Conservation (phyloP, 192 early-diverging fungal genomes). For the Chytriomyces confervae region DNA sequence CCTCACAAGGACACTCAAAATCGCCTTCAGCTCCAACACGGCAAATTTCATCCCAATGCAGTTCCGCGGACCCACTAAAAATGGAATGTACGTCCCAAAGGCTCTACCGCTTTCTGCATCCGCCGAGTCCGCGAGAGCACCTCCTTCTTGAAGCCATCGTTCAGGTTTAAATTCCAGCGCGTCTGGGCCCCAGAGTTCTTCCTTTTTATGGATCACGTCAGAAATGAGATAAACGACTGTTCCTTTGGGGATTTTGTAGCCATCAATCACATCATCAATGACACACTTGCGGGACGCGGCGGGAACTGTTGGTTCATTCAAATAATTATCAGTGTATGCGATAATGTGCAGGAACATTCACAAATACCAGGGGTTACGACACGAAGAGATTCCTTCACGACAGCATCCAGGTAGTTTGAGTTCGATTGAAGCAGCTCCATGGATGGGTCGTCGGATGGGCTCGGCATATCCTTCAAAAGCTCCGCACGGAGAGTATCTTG, state of each 20-base stretch:
- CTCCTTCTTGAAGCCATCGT: conserved; percentile 20
- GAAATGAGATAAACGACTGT: conserved; percentile 6
- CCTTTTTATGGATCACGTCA: neutral
- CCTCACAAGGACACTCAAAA: conserved; percentile 7
- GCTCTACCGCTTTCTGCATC: neutral
- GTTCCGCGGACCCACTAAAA: conserved; percentile 16
- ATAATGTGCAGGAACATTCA: neutral
- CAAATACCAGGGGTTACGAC: conserved; percentile 8
- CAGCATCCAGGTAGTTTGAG: conserved; percentile 20
- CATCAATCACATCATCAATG: conserved; percentile 23
- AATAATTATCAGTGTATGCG: neutral
- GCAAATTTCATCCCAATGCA: conserved; percentile 22
- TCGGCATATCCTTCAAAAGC: neutral
- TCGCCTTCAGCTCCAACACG: conserved; percentile 8
- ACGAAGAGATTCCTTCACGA: conserved; percentile 15
- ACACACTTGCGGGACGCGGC: neutral
- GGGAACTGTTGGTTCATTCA: neutral
- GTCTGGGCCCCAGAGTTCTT: conserved; percentile 24
- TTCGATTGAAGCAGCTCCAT: neutral
- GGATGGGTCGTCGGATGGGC: neutral
- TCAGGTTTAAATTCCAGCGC: conserved; percentile 23
- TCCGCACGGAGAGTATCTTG: conserved; percentile 10
- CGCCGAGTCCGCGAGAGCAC: neutral
- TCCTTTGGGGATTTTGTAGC: conserved; percentile 23
- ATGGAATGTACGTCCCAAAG: conserved; percentile 11